Base-by-base conservation (phyloP, 306 rosid species). In the Alnus rubra region DNA sequence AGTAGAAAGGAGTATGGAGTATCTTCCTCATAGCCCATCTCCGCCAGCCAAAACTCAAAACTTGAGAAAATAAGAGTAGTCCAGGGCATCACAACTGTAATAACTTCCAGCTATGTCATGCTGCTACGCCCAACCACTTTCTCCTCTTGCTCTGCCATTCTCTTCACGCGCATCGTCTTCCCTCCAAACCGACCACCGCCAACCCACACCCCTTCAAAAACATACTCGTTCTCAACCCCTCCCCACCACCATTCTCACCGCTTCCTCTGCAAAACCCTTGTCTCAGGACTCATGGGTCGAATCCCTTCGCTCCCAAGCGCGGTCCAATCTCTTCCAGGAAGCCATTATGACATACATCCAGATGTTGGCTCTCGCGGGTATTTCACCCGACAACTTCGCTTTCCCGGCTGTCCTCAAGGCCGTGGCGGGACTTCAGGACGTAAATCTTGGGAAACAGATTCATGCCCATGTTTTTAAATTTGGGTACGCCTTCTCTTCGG, bases 361-460 rank as follows among this genome's bases (percentile, higher is more conserved):
- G 75, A 89, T 91, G 65, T 9, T 28, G 91, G 49, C 82, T 69
- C 30, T 39, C 11, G 80, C 84, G 28, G 84, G 84, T 31, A 49
- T 73, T 1, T 30, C 78, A 0, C 98, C 93, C 15, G 97, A 93
- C 89, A 91, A 87, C 72, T 93, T 88, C 59, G 90, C 92, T 59
- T 91, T 93, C 85, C 98, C 98, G n/a, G 92, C 98, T 11, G 82
- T 84, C 74, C 87, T 93, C 2, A 93, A 91, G 77, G 85, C 97
- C 33, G 81, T 71, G 14, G 76, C 86, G n/a, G 87, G 82, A 4
- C 74, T 87, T 47, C 88, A 80, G 72, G 93, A 91, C 89, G 86
- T 91, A 71, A 53, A 9, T 48, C 74, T 93, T 31, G 94, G 91
- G 1, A 86, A 76, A 30, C 98, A 91, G 78, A 30, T 89, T 18